These are phyloP conservation scores for Grosmannia clavigera DNA, from an alignment of 2,329 filamentous ascomycete species.

Conservation along the genomic window DNA sequence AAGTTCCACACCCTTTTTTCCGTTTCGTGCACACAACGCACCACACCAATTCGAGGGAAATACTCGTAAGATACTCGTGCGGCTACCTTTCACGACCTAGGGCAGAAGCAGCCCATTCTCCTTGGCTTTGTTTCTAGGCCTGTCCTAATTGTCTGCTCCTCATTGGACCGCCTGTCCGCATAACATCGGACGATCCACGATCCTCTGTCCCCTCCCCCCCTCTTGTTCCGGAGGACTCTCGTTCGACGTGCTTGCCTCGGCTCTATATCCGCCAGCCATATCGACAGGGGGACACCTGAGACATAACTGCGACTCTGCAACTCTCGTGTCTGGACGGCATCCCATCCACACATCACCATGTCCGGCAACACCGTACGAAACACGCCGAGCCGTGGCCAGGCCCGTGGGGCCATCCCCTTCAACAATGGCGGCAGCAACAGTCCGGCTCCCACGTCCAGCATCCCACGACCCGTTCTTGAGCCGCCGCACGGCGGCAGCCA, in stretches of 20 bases:
- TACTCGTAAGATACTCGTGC: not conserved
- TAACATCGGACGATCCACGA: not conserved
- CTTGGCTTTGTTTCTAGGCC: not conserved
- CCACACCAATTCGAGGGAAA: not conserved
- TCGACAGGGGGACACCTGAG: not conserved
- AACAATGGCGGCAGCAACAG: slow-evolving; percentile 44
- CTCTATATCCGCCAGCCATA: not conserved
- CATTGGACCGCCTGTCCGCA: not conserved
- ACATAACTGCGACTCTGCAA: not conserved
- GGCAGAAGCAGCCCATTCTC: slow-evolving; percentile 2
- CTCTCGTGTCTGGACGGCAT: not conserved
- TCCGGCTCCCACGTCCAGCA: slow-evolving; percentile 45
- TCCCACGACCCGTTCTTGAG: slow-evolving; percentile 62
- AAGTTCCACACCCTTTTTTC: slow-evolving; percentile 5
- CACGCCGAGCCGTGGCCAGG: slow-evolving; percentile 49
- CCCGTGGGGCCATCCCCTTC: slow-evolving; percentile 50
- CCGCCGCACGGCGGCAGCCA: slow-evolving; percentile 21
- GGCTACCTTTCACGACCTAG: not conserved
- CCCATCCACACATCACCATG: slow-evolving; percentile 25
- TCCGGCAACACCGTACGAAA: slow-evolving; percentile 54
- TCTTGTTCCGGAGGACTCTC: not conserved
- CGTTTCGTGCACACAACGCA: not conserved
- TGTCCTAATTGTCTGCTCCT: not conserved
- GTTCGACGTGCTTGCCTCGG: not conserved
- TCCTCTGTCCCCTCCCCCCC: not conserved